Base-by-base conservation (phyloP, 805 yeast genomes). In the Wilhelminamyces savonicus region DNA sequence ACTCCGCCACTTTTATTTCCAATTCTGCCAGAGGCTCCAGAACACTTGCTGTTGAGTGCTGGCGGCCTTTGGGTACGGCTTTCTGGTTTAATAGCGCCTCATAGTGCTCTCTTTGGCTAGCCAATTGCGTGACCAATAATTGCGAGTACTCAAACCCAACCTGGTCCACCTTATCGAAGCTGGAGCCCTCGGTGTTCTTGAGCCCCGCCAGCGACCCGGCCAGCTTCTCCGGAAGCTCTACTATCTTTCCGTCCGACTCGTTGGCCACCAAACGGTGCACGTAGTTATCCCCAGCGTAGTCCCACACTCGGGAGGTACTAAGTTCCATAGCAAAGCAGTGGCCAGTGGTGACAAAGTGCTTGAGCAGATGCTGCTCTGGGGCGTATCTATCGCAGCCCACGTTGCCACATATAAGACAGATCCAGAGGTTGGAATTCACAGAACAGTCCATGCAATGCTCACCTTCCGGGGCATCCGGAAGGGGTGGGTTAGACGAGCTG, bases 271-370 rank as follows among this genome's bases (percentile, higher is more conserved):
- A 58, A 28, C 97, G 56, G 53, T 87, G 97, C 7, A 87, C 96
- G 52, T 87, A 87, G 40, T 76, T 78, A 50, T 87, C 97, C 2
- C 88, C 88, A 0, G 88, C 87, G 51, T 87, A 87, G 52, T 87
- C 96, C 97, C 97, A 87, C 1, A 87, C 95, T 23, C 97, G 64
- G 37, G 87, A 92, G 0, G 94, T 74, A 8, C 66, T 56, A 26
- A 84, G 62, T 47, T 87, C 95, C 95, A 87, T 86, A 0, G 95
- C 82, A 59, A 84, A 87, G 44, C 95, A 83, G 53, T 87, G 97
- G 5, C 81, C 78, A 0, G 94, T 80, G 7, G 65, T 63, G 12
- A 78, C 74, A 51, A 74, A 88, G 54, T 87, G 97, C 36, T 79
- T 74, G 29, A 85, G 74, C 0, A 95, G 94, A 59, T 87, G 97